A percentile compares a stretch with the other conserved stretches of the same genome.
Conservation (phyloP, 83 land plant species). For the Picea abies region DNA sequence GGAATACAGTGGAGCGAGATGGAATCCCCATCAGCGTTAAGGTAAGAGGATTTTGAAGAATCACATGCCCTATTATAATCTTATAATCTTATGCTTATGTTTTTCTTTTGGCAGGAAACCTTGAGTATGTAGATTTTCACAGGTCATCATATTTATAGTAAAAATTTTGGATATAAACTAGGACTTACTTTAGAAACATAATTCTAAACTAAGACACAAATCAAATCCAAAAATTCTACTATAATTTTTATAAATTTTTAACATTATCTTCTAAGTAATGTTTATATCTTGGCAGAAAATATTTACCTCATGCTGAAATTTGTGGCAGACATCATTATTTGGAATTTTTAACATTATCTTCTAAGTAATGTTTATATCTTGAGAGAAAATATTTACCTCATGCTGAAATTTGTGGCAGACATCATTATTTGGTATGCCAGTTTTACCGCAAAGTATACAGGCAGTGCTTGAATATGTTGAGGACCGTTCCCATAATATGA, state of each 20-base stretch:
- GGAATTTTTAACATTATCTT: not conserved
- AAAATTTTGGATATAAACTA: too few relatives aligned
- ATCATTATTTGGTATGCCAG: not conserved
- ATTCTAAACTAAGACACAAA: too few relatives aligned
- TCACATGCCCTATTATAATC: too few relatives aligned
- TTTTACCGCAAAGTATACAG: not conserved
- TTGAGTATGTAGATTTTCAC: not conserved
- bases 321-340: not conserved
- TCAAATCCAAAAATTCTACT: too few relatives aligned
- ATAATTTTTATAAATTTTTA: not conserved
- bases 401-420: not conserved
- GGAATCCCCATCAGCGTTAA: not conserved
- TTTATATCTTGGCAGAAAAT: too few relatives aligned
- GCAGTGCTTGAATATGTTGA: conserved; percentile 1
- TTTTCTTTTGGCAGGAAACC: not conserved
- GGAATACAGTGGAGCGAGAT: not conserved
- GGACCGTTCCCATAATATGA: not conserved
- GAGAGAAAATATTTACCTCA: not conserved
- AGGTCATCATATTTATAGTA: too few relatives aligned
- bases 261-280: not conserved
- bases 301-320: not conserved
- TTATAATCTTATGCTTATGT: too few relatives aligned
- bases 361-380: not conserved
- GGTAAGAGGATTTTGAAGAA: too few relatives aligned
- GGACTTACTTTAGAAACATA: too few relatives aligned